Evolutionary conservation across 768 basidiomycete genomes (phyloP).

Genomic region (Lactifluus echinatus): DNA sequence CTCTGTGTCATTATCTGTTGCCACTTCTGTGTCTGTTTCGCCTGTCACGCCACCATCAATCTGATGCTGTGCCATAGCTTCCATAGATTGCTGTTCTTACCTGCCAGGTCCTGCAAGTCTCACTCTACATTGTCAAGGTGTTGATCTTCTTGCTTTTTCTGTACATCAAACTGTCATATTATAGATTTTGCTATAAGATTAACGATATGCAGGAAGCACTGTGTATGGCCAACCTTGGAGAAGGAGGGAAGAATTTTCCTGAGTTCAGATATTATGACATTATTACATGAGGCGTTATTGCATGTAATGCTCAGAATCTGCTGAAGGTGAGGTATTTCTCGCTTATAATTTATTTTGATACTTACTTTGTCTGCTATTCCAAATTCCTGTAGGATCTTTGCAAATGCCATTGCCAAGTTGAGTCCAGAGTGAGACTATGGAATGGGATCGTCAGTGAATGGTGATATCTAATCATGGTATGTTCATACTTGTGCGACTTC

Average conservation of each 20-base stretch:
- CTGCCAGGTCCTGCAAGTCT: not conserved
- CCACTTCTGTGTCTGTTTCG: too few species aligned
- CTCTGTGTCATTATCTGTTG: too few species aligned
- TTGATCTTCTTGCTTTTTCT: constrained; percentile 1
- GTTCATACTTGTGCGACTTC: constrained; percentile 31
- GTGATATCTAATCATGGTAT: too few species aligned
- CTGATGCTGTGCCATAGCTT: too few species aligned
- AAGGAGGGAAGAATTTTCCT: constrained; percentile 24
- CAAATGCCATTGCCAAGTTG: constrained; percentile 25
- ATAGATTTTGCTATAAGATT: constrained; percentile 31
- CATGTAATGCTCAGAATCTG: constrained; percentile 29
- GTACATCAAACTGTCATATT: constrained; percentile 29
- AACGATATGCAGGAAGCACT: constrained; percentile 36
- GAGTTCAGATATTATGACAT: constrained; percentile 26
- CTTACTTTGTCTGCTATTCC: constrained; percentile 27
- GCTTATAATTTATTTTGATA: not conserved
- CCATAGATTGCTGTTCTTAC: too few species aligned
- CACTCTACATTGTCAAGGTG: not conserved
- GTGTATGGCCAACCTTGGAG: constrained; percentile 21
- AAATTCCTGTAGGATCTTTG: constrained; percentile 24
- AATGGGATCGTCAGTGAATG: too few species aligned
- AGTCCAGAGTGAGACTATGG: constrained; percentile 27
- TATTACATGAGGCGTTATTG: constrained; percentile 32
- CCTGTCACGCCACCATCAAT: too few species aligned
- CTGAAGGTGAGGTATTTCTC: not conserved